Evolutionary conservation across 345 rosid species (phyloP), one percentile per base, ranked within the genome.

Genomic region (Isatis tinctoria): DNA sequence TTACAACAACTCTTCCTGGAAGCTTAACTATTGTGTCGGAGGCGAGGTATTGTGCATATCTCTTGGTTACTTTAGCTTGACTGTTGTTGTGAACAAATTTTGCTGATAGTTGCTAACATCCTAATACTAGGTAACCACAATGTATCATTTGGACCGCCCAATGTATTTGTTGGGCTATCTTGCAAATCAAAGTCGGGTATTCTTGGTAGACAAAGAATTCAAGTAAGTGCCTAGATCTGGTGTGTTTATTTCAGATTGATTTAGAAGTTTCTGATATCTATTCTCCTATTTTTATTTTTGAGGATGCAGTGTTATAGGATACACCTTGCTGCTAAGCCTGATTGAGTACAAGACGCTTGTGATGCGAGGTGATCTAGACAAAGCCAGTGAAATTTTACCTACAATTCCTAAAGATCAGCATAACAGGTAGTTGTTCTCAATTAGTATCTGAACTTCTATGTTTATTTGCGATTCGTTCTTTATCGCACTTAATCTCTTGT

Each of bases 81-180:
- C n/a, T 59, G 52, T 35, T 60, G 20, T 72, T 78, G 33, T 52
- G 20, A 53, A 10, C 41, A 22, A 13, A 2, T 26, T 40, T 33
- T 17, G 26, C 44, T 59, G 45, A 53, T 44, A n/a, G 22, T 33
- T 67, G 67, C 58, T 24, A 65, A 64, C 60, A 37, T 56, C 52
- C 36, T 65, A 37, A 52, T 60, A 51, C 44, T 76, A 96, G 99
- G 97, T 96, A 26, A 92, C 98, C 32, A 96, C 99, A 17, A 96
- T 96, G 99, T 92, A 78, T 78, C 99, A 96, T 84, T 84, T 96
- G 92, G 99, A 96, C 77, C 97, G 98, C 37, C 99, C 99, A 30
- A 96, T 96, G 98, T 96, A 96, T 84, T 82, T 96, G 84, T 81
- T 96, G 86, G 98, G 98, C 14, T 96, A 96, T 82, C 96, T 96